Evolutionary conservation across 768 basidiomycete species (phyloP), one percentile per base, ranked within the genome.

Genomic region (button mushroom (Agaricus bisporus)): DNA sequence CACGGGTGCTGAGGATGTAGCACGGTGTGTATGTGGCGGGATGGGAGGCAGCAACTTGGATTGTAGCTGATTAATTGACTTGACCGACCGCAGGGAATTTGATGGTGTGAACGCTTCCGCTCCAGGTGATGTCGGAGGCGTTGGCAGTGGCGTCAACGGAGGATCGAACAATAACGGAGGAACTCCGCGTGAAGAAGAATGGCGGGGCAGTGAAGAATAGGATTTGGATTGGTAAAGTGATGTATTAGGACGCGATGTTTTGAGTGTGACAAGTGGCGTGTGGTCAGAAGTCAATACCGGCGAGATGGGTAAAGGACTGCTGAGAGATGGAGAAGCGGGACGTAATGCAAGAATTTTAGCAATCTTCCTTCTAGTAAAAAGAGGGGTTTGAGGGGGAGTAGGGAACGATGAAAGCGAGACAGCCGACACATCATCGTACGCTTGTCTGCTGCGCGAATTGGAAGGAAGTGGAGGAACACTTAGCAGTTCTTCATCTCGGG

Each of bases 221-320:
- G 42, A 28, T 26, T 48, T 54, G 26, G 51, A n/a, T 49, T 41
- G 11, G 32, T 32, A 11, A 32, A 11, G 5, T 55, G 29, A 42
- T 35, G 37, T 15, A 20, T 42, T 29, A 41, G 9, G 46, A 15
- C 61, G 63, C 38, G 70, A 64, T 6, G 72, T 70, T 2, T 71
- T 73, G 15, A 77, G 75, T 32, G 74, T 77, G 48, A 68, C 63
- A 11, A 73, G 58, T 2, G 75, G 74, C 17, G 75, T 78, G 41
- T 74, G 73, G 55, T 75, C 72, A 37, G 73, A 73, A 51, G 68
- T 69, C 17, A 71, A 68, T 45, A 70, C 66, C 9, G 72, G 66
- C 20, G 70, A 61, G 22, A 66, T 59, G 20, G 63, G 62, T 44
- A 66, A 60, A 35, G 61, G 58, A 32, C 68, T 56, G 11, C 60